Evolutionary conservation across 306 rosid genomes (phyloP).

Genomic region (Corylus avellana): DNA sequence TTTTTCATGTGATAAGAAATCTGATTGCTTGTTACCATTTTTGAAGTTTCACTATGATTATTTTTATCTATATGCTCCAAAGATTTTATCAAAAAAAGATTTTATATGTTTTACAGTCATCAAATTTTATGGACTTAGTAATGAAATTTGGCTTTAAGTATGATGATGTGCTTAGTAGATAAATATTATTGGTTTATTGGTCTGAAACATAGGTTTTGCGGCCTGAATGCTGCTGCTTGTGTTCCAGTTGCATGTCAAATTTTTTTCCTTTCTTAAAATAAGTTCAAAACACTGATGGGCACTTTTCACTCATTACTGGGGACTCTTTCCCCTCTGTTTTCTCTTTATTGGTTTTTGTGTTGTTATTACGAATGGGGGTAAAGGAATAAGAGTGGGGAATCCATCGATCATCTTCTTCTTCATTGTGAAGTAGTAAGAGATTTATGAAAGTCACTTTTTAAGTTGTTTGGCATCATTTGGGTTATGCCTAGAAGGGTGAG

Average conservation of each 20-base stretch:
- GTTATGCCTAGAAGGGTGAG: too few species aligned
- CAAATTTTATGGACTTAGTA: neutral
- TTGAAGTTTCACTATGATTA: neutral
- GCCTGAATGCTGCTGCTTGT: constrained; percentile 1
- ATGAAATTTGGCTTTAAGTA: neutral
- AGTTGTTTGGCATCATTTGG: too few species aligned
- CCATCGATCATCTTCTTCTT: too few species aligned
- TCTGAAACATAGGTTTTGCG: neutral
- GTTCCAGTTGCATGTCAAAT: neutral
- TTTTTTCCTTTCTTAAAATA: neutral
- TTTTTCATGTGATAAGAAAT: neutral
- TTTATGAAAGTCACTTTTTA: too few species aligned
- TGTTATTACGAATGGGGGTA: neutral
- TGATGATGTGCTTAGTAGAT: neutral
- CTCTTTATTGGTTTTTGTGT: neutral
- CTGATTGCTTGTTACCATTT: neutral
- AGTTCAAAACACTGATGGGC: neutral
- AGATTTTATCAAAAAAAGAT: neutral
- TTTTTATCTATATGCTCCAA: neutral
- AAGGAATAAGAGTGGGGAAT: too few species aligned
- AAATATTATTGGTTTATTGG: neutral
- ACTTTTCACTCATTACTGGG: neutral
- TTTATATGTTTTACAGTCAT: neutral
- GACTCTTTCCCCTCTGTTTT: neutral
- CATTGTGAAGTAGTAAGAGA: too few species aligned